Percentiles rank a stretch among this genome's conserved stretches.
These are phyloP conservation scores for Talaromyces sp. DNA, from an alignment of 2,329 filamentous ascomycete species.

Conservation along the genomic window DNA sequence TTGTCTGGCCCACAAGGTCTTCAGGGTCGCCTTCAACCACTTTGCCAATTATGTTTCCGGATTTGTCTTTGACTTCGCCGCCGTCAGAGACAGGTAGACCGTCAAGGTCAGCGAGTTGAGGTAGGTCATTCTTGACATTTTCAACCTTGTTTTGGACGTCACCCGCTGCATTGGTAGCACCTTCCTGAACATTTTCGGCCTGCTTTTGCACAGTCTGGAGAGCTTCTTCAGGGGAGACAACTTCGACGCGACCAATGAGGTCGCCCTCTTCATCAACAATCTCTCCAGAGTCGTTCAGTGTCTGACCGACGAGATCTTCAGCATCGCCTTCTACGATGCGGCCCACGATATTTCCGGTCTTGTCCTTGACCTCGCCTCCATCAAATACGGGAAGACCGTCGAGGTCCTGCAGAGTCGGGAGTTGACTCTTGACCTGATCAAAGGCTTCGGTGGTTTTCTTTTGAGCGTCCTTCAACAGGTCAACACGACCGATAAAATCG, in stretches of 20 bases:
- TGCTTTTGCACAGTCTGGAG: slow-evolving; percentile 21
- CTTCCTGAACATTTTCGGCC: slow-evolving; percentile 22
- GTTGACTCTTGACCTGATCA: slow-evolving; percentile 30
- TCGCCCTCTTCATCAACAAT: slow-evolving; percentile 34
- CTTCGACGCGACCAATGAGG: slow-evolving; percentile 25
- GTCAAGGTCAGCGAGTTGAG: slow-evolving; percentile 31
- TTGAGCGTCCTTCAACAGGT: slow-evolving; percentile 10
- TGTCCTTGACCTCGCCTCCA: slow-evolving; percentile 50
- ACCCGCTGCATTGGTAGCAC: background rate
- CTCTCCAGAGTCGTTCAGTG: slow-evolving; percentile 38
- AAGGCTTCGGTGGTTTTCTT: slow-evolving; percentile 35
- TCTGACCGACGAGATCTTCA: slow-evolving; percentile 36
- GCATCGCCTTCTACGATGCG: slow-evolving; percentile 39
- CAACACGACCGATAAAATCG: slow-evolving; percentile 28
- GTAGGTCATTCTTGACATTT: slow-evolving; percentile 26
- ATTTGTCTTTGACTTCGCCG: slow-evolving; percentile 48
- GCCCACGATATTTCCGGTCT: slow-evolving; percentile 34
- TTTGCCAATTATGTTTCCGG: slow-evolving; percentile 30
- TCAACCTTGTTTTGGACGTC: slow-evolving; percentile 27
- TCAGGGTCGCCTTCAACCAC: slow-evolving; percentile 41
- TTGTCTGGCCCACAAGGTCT: slow-evolving; percentile 31
- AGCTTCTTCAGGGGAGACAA: slow-evolving; percentile 8
- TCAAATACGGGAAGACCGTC: slow-evolving; percentile 44
- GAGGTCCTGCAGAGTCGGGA: slow-evolving; percentile 31
- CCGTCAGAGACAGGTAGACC: slow-evolving; percentile 48